These are phyloP conservation scores for Phylloporus gajari DNA, from an alignment of 1,284 basidiomycete species.

Conservation along the genomic window DNA sequence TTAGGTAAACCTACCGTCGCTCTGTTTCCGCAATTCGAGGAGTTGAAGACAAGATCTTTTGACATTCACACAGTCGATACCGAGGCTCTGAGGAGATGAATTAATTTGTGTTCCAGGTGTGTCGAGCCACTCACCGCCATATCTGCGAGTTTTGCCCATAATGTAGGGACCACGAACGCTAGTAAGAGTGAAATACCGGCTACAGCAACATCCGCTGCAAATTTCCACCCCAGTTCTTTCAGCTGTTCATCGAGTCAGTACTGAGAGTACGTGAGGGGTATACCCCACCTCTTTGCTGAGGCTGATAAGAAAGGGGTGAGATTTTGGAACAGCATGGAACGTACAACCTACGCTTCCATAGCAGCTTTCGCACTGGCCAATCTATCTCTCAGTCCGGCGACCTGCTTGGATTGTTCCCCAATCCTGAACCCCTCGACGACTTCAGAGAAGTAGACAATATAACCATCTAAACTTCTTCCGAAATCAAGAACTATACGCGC, in stretches of 20 bases:
- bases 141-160: conserved; percentile 21
- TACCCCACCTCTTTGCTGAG: conserved; percentile 28
- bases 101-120: neutral
- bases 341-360: conserved; percentile 30
- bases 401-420: conserved; percentile 18
- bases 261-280: no score
- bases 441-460: conserved; percentile 28
- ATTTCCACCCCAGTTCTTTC: conserved; percentile 31
- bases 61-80: neutral
- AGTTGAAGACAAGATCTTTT: conserved; percentile 13
- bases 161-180: conserved; percentile 19
- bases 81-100: neutral
- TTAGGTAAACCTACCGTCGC: conserved; percentile 15
- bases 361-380: conserved; percentile 15
- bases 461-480: conserved; percentile 26
- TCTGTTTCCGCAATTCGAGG: conserved; percentile 10
- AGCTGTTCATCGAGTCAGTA: conserved; percentile 21
- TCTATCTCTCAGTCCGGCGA: conserved; percentile 11
- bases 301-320: conserved; percentile 20
- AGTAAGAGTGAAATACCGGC: conserved; percentile 30
- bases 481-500: conserved; percentile 24
- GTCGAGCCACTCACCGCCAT: conserved; percentile 13
- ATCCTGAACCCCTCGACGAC: conserved; percentile 18
- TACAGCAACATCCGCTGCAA: conserved; percentile 26
- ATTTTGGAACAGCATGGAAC: neutral